These are phyloP conservation scores for Lactarius hatsudake DNA, from an alignment of 768 basidiomycete species.

Conservation along the genomic window DNA sequence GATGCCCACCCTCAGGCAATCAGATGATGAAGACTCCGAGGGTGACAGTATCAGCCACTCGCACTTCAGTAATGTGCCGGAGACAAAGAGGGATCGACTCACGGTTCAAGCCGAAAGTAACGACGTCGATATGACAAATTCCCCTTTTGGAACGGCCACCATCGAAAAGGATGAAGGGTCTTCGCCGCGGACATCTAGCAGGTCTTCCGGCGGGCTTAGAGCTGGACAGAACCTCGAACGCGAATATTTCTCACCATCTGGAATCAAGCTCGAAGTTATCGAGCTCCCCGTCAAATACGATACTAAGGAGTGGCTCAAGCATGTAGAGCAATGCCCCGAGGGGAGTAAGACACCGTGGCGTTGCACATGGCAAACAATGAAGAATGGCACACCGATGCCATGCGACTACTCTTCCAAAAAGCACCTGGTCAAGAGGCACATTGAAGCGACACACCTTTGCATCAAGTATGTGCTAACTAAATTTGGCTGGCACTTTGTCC, in stretches of 20 bases:
- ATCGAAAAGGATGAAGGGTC: neutral
- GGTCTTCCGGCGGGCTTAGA: conserved; percentile 10
- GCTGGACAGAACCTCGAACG: conserved; percentile 5
- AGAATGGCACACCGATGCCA: conserved; percentile 33
- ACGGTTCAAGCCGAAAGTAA: neutral
- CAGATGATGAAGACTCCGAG: conserved; percentile 15
- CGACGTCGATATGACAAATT: conserved; percentile 18
- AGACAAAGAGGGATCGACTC: conserved; percentile 1
- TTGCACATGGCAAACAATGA: conserved; percentile 42
- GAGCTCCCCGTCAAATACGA: conserved; percentile 28
- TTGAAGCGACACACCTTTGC: conserved; percentile 59
- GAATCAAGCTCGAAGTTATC: conserved; percentile 27
- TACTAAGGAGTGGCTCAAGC: conserved; percentile 23
- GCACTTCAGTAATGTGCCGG: neutral
- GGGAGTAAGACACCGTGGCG: conserved; percentile 33
- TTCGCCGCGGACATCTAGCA: conserved; percentile 8
- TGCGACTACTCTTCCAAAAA: conserved; percentile 52
- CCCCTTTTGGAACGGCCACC: neutral
- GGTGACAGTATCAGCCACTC: neutral
- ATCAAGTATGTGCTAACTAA: conserved; percentile 47
- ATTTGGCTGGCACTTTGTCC: conserved; percentile 27
- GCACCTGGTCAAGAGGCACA: conserved; percentile 67
- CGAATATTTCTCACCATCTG: conserved; percentile 24
- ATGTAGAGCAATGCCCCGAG: conserved; percentile 25
- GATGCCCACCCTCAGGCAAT: conserved; percentile 4